These are phyloP conservation scores for Sporothrix luriei DNA, from an alignment of 2,329 filamentous ascomycete genomes.

Conservation along the genomic window DNA sequence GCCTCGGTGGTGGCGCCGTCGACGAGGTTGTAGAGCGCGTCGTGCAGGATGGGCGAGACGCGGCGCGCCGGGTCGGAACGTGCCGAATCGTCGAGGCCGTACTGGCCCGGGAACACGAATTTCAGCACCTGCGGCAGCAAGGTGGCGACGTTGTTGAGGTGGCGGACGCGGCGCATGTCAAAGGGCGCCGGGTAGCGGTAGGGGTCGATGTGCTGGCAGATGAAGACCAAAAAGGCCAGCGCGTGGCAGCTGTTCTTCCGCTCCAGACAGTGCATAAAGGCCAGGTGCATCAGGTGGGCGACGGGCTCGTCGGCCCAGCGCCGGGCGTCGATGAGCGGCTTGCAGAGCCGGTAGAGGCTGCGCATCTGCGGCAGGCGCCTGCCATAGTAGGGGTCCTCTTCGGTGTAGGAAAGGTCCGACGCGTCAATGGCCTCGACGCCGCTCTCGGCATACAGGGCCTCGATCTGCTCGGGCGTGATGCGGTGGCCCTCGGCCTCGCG, in stretches of 20 bases:
- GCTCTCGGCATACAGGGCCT: constrained; percentile 43
- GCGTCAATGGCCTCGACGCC: constrained; percentile 34
- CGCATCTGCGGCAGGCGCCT: constrained; percentile 40
- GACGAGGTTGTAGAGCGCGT: constrained; percentile 50
- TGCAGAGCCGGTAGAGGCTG: constrained; percentile 46
- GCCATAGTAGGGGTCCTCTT: neutral
- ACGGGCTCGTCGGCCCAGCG: constrained; percentile 57
- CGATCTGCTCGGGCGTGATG: constrained; percentile 36
- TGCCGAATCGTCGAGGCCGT: neutral
- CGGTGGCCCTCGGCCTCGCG: constrained; percentile 39
- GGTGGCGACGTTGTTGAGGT: constrained; percentile 54
- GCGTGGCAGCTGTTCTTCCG: constrained; percentile 48
- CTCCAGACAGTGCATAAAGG: constrained; percentile 51
- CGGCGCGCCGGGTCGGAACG: neutral
- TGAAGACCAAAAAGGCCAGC: constrained; percentile 53
- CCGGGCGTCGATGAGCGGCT: constrained; percentile 44
- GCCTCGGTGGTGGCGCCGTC: constrained; percentile 58
- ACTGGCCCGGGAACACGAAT: neutral
- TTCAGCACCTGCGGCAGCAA: constrained; percentile 39
- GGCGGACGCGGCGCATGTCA: constrained; percentile 54
- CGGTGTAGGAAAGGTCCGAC: constrained; percentile 31
- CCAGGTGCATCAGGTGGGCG: constrained; percentile 49
- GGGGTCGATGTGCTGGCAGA: constrained; percentile 53
- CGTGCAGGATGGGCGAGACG: neutral
- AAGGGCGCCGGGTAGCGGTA: constrained; percentile 56